These are phyloP conservation scores for Trichoderma gracile DNA, from an alignment of 2,329 filamentous ascomycete genomes.

Conservation along the genomic window DNA sequence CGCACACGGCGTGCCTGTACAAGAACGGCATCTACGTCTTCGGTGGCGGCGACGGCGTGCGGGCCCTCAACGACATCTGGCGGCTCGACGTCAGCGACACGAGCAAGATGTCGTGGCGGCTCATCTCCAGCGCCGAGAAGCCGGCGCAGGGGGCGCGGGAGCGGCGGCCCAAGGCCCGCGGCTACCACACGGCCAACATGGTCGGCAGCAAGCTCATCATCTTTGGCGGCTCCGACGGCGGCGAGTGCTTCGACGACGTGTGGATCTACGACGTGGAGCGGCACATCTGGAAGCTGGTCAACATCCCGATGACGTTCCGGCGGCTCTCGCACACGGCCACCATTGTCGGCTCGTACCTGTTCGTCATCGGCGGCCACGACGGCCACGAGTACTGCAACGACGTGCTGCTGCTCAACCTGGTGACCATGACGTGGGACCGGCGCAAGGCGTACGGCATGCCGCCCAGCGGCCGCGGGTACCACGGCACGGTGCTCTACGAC, in stretches of 20 bases:
- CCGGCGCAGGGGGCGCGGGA: conserved; percentile 37
- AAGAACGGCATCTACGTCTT: conserved; percentile 73
- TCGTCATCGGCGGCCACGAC: conserved; percentile 70
- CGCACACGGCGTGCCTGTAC: conserved; percentile 71
- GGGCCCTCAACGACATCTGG: conserved; percentile 71
- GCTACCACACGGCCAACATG: conserved; percentile 74
- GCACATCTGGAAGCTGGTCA: conserved; percentile 59
- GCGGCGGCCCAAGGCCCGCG: conserved; percentile 60
- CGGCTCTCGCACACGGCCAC: conserved; percentile 69
- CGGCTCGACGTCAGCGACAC: conserved; percentile 67
- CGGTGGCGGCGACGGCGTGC: conserved; percentile 68
- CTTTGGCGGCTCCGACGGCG: conserved; percentile 68
- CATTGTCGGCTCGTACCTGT: conserved; percentile 68
- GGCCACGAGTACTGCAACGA: conserved; percentile 70
- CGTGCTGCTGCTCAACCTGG: conserved; percentile 66
- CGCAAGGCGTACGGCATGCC: conserved; percentile 64
- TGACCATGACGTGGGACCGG: conserved; percentile 73
- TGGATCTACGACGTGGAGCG: conserved; percentile 71
- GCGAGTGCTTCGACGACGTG: conserved; percentile 71
- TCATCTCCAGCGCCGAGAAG: conserved; percentile 55
- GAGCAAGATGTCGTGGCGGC: conserved; percentile 67
- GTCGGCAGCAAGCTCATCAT: conserved; percentile 71
- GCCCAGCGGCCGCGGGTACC: conserved; percentile 65
- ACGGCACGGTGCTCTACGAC: conserved; percentile 66
- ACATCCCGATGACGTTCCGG: conserved; percentile 61